phyloP scores from a whole-genome alignment of 192 early-diverging fungal species.

The Glomus cerebriforme region DNA sequence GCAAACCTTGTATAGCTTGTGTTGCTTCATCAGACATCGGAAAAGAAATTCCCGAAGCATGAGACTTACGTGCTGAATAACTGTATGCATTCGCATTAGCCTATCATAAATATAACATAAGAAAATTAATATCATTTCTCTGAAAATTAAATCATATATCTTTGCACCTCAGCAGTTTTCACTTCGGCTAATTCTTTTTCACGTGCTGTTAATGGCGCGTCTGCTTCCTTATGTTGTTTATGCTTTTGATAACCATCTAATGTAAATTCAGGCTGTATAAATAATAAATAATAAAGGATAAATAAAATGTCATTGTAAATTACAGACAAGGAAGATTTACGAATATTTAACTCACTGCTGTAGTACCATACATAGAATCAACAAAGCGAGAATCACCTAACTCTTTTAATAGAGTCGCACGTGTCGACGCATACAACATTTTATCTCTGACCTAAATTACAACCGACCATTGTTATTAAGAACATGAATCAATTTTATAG shows the following conservation, averaged over 20 bases:
- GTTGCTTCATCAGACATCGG: slow-evolving; percentile 61
- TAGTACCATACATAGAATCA: slow-evolving; percentile 83
- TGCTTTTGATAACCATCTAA: slow-evolving; percentile 67
- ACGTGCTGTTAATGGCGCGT: slow-evolving; percentile 81
- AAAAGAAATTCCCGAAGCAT: slow-evolving; percentile 67
- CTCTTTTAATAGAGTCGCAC: slow-evolving; percentile 74
- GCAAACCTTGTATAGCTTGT: slow-evolving; percentile 60
- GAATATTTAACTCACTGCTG: slow-evolving; percentile 44
- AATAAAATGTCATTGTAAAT: not conserved
- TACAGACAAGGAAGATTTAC: not conserved
- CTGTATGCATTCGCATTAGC: slow-evolving; percentile 54
- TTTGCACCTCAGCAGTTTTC: slow-evolving; percentile 56
- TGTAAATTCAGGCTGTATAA: slow-evolving; percentile 61
- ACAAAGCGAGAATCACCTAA: slow-evolving; percentile 81
- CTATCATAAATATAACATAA: slow-evolving; percentile 32
- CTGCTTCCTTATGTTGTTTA: slow-evolving; percentile 59
- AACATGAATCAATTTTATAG: not conserved
- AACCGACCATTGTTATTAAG: not conserved
- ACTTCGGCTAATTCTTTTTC: slow-evolving; percentile 77
- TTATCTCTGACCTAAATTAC: slow-evolving; percentile 71
- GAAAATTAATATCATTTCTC: not conserved
- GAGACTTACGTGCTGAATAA: slow-evolving; percentile 59
- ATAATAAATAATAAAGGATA: not conserved
- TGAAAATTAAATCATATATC: slow-evolving; percentile 17
- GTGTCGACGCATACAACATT: slow-evolving; percentile 92